phyloP scores from a whole-genome alignment of 2,329 filamentous ascomycete species.

The Ophiognomonia clavigignenti-juglandacearum region DNA sequence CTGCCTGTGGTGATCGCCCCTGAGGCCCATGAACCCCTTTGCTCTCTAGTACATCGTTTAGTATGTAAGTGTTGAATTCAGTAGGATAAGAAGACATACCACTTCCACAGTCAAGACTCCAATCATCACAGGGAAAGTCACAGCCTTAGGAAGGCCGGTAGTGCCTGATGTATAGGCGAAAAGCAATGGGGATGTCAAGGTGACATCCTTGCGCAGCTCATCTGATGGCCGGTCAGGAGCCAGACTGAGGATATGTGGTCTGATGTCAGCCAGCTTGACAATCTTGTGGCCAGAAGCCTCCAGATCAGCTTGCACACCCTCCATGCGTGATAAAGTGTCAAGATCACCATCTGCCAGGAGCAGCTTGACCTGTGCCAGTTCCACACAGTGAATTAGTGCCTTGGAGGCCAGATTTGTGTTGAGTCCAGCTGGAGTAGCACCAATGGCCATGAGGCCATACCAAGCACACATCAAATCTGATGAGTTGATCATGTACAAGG shows the following conservation, averaged over 20 bases:
- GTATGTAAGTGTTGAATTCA: too few species aligned
- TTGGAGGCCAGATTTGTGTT: conserved; percentile 64
- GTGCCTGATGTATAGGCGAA: conserved; percentile 74
- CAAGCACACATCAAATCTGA: conserved; percentile 63
- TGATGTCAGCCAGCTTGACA: conserved; percentile 43
- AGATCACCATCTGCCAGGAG: conserved; percentile 55
- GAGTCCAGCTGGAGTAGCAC: conserved; percentile 65
- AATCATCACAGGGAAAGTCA: conserved; percentile 50
- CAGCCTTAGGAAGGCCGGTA: conserved; percentile 71
- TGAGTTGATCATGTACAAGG: conserved; percentile 63
- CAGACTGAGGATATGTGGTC: conserved; percentile 37
- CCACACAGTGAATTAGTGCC: conserved; percentile 61
- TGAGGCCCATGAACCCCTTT: conserved; percentile 1
- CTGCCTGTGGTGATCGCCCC: conserved; percentile 50
- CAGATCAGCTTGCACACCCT: conserved; percentile 51
- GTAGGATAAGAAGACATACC: too few species aligned
- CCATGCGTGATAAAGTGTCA: conserved; percentile 51
- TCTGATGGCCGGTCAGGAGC: conserved; percentile 49
- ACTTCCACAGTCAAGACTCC: conserved; percentile 27
- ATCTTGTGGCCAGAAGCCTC: conserved; percentile 47
- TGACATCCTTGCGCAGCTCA: conserved; percentile 46
- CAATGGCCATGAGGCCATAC: conserved; percentile 60
- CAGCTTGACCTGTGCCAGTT: conserved; percentile 49
- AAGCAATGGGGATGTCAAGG: conserved; percentile 50
- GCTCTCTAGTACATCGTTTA: not conserved